Evolutionary conservation across 768 basidiomycete species (phyloP), one percentile per base, ranked within the genome.

Genomic region (Amanita inopinata): DNA sequence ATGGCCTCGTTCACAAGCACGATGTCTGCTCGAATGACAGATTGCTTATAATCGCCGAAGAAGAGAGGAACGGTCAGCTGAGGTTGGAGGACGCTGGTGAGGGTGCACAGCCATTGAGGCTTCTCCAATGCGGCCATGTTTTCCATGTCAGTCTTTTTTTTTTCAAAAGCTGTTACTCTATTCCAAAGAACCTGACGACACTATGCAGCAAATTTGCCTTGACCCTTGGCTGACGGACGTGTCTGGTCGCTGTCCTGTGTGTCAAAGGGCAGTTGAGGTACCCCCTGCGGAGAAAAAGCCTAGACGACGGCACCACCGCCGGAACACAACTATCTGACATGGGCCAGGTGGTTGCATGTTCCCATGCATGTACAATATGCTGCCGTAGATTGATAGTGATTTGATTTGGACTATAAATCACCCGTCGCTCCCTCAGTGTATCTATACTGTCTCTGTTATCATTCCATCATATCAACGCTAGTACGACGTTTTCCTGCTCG

Each of bases 191-290:
- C 41, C 47, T 47, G 9, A 48, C 31, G n/a, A 14, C 43, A 24
- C 45, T 36, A 24, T 44, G 15, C 50, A 86, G 86, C 78, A 86
- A 85, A 78, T 80, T 17, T 94, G 90, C 57, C 61, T 93, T 32
- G 90, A 94, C 55, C 86, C 88, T 15, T 94, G 91, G 91, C 60
- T 94, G 38, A 78, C 67, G 2, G 80, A 84, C 47, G 80, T 89
- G 10, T 88, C 85, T 20, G 90, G 87, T 3, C 74, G 88, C 23
- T 94, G 90, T 66, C 90, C 90, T 5, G 76, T 83, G 12, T 94
- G 90, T 56, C 88, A 93, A 56, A 65, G 79, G 23, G 65, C 78
- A 18, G 86, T 90, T 10, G 76, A 82, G 44, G 53, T 73, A 17
- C 59, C 64, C 17, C 32, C 41, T n/a, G 9, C 10, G 11, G 61